phyloP scores from a whole-genome alignment of 176 grass and related monocot genomes.

The Thinopyrum elongatum region DNA sequence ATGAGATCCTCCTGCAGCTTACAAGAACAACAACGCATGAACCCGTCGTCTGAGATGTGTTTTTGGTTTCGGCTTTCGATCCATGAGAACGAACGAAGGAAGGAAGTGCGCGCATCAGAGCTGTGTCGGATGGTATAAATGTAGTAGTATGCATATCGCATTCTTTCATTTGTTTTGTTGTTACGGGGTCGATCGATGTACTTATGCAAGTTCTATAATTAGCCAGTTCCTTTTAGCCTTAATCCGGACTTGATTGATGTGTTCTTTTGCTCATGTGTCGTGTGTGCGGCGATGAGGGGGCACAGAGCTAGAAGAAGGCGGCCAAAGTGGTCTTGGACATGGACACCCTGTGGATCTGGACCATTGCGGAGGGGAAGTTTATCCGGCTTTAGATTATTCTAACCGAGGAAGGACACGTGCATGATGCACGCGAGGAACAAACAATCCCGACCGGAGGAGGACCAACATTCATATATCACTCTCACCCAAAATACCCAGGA shows the following conservation, averaged over 20 bases:
- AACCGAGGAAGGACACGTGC: neutral
- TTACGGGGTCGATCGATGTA: neutral
- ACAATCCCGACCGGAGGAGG: neutral
- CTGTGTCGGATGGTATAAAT: constrained; percentile 19
- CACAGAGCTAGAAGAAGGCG: neutral
- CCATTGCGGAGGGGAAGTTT: neutral
- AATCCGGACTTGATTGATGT: too few relatives aligned
- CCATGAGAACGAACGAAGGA: neutral
- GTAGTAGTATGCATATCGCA: constrained; percentile 25
- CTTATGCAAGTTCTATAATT: neutral
- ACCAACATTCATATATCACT: neutral
- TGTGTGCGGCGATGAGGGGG: neutral
- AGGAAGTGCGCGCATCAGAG: neutral
- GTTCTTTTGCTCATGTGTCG: neutral
- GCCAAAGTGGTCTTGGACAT: neutral
- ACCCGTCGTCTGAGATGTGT: neutral
- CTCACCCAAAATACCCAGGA: neutral
- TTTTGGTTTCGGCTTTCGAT: neutral
- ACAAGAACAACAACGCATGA: neutral
- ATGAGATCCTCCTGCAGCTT: neutral
- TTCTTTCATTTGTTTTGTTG: constrained; percentile 49
- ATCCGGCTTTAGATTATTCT: neutral
- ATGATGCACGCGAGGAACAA: neutral
- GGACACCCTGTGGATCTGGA: neutral
- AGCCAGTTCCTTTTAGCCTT: neutral